Percentiles rank a stretch among this genome's conserved stretches.
These are phyloP conservation scores for Phytopythium litorale DNA, from an alignment of 352 stramenopile species.

Conservation along the genomic window DNA sequence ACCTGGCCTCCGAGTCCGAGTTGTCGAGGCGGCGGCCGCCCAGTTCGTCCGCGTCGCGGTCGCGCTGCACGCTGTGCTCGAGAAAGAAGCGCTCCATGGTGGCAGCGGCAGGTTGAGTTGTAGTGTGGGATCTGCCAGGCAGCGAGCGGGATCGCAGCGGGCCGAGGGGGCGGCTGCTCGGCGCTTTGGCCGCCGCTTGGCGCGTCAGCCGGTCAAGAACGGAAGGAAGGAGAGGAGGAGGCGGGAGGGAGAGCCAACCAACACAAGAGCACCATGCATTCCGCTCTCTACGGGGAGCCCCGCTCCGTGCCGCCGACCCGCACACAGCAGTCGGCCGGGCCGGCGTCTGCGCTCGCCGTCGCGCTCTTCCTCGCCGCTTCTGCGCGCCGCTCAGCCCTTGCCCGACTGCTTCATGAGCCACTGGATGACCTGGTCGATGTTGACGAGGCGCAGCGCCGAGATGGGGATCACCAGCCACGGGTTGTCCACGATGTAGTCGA, in stretches of 20 bases:
- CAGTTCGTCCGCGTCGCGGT: conserved; percentile 71
- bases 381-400: conserved; percentile 60
- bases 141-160: background rate
- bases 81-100: conserved; percentile 81
- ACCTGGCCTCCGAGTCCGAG: conserved; percentile 81
- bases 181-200: too few species aligned
- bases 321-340: background rate
- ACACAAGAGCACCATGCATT: conserved; percentile 4
- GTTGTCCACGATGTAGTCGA: conserved; percentile 99
- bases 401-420: conserved; percentile 95
- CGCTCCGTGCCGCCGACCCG: background rate
- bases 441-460: conserved; percentile 94
- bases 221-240: background rate
- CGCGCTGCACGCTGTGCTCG: conserved; percentile 66
- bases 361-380: conserved; percentile 6
- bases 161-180: background rate
- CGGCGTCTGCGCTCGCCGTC: background rate
- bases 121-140: too few species aligned
- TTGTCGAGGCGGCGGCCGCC: conserved; percentile 21
- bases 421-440: conserved; percentile 97
- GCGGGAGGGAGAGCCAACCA: background rate
- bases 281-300: conserved; percentile 3
- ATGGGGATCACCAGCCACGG: conserved; percentile 98
- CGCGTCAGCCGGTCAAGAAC: background rate
- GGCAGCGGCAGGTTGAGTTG: too few species aligned